These are phyloP conservation scores for Penicillium pulvis DNA, from an alignment of 495 filamentous ascomycete genomes.

Conservation along the genomic window DNA sequence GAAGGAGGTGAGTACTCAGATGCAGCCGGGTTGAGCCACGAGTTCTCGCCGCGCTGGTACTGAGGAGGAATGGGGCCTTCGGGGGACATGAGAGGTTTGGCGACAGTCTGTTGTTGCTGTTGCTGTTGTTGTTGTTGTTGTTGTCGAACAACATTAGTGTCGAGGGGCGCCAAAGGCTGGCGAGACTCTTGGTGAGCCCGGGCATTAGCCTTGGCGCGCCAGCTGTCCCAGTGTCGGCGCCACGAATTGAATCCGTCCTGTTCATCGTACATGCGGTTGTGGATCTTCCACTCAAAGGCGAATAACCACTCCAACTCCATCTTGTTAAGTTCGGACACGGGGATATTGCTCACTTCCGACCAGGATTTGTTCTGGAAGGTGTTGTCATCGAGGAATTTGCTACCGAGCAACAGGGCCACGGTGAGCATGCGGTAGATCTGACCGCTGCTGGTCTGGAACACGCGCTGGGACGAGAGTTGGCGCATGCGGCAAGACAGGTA, in stretches of 20 bases:
- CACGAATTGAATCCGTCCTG: conserved; percentile 80
- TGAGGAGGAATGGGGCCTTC: conserved; percentile 53
- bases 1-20: conserved; percentile 69
- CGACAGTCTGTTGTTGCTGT: conserved; percentile 22
- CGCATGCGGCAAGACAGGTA: conserved; percentile 85
- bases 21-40: conserved; percentile 52
- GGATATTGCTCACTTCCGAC: conserved; percentile 95
- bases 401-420: conserved; percentile 83
- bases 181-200: conserved; percentile 50
- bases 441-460: conserved; percentile 61
- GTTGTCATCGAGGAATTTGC: conserved; percentile 98
- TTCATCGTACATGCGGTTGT: conserved; percentile 79
- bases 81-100: conserved; percentile 51
- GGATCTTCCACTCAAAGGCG: conserved; percentile 83
- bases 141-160: conserved; percentile 61
- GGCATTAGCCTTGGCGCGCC: conserved; percentile 63
- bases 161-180: conserved; percentile 67
- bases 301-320: conserved; percentile 92
- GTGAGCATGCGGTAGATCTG: conserved; percentile 92
- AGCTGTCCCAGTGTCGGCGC: conserved; percentile 82
- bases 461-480: conserved; percentile 61
- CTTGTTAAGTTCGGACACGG: conserved; percentile 82
- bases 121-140: conserved; percentile 25
- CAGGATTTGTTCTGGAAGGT: conserved; percentile 99
- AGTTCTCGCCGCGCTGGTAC: conserved; percentile 57